phyloP scores from a whole-genome alignment of 2,329 filamentous ascomycete genomes.

The Penicillium janthinellum region DNA sequence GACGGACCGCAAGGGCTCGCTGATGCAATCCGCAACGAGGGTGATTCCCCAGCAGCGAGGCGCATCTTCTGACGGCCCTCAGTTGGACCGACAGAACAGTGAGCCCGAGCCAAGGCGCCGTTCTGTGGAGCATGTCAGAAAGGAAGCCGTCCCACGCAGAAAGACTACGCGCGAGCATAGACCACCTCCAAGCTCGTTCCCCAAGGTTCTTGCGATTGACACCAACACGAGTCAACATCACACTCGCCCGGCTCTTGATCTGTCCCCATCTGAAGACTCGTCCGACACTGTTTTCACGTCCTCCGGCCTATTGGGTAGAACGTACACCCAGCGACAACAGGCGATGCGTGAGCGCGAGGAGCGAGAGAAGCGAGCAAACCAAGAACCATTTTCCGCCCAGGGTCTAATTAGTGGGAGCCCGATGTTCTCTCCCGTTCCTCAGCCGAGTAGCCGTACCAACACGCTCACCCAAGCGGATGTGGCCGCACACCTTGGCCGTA shows the following conservation, averaged over 20 bases:
- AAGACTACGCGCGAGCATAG: constrained; percentile 32
- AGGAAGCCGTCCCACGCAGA: constrained; percentile 26
- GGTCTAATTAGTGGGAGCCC: constrained; percentile 54
- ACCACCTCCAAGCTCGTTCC: constrained; percentile 34
- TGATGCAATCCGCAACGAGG: neutral
- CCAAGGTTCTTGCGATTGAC: constrained; percentile 31
- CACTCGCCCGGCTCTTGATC: neutral
- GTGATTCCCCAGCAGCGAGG: neutral
- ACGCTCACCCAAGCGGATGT: constrained; percentile 35
- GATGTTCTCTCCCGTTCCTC: constrained; percentile 45
- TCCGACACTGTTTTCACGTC: constrained; percentile 33
- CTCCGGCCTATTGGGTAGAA: constrained; percentile 41
- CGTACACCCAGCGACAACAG: constrained; percentile 43
- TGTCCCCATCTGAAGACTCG: neutral
- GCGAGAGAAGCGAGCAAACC: constrained; percentile 37
- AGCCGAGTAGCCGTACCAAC: constrained; percentile 34
- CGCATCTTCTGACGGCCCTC: constrained; percentile 27
- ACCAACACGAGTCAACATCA: constrained; percentile 10
- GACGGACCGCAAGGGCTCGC: constrained; percentile 52
- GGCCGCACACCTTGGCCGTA: constrained; percentile 43
- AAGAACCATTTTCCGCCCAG: constrained; percentile 52
- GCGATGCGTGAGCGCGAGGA: constrained; percentile 45
- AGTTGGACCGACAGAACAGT: constrained; percentile 23
- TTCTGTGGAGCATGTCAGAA: constrained; percentile 21
- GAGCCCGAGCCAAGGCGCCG: constrained; percentile 11